Percentiles rank a stretch among this genome's conserved stretches.
phyloP scores from a whole-genome alignment of 164 flowering plant species.

The Taxillus chinensis region DNA sequence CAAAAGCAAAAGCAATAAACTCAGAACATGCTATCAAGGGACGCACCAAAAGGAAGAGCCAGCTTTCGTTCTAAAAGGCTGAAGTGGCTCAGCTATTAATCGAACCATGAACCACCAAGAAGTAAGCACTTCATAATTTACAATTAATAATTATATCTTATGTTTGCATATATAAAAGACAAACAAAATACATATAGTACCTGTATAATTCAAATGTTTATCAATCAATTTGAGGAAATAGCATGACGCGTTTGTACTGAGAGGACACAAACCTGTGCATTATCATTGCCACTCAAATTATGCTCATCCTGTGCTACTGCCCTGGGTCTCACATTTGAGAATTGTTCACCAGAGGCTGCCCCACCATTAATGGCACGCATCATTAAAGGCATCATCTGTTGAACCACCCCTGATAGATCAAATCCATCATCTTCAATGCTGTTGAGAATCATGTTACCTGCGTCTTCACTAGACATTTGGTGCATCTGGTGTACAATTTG shows the following conservation, averaged over 20 bases:
- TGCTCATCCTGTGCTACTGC: conserved; percentile 16
- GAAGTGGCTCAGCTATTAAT: too few relatives aligned
- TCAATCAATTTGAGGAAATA: too few relatives aligned
- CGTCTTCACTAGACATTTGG: conserved; percentile 58
- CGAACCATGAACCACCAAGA: too few relatives aligned
- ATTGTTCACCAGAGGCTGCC: conserved; percentile 18
- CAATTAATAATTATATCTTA: too few relatives aligned
- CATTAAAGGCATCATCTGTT: conserved; percentile 97
- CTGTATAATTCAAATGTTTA: too few relatives aligned
- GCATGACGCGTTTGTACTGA: neutral
- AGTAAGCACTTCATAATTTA: too few relatives aligned
- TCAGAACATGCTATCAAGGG: too few relatives aligned
- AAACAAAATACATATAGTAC: too few relatives aligned
- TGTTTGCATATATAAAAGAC: too few relatives aligned
- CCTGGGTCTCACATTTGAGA: conserved; percentile 15
- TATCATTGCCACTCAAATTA: conserved; percentile 17
- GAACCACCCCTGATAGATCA: conserved; percentile 76
- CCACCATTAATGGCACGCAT: conserved; percentile 60
- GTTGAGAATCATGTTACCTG: conserved; percentile 46
- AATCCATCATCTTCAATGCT: conserved; percentile 58
- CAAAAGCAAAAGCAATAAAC: too few relatives aligned
- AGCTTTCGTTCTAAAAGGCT: too few relatives aligned
- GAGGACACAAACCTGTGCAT: conserved; percentile 22
- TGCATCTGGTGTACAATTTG: conserved; percentile 75
- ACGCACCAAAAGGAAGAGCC: too few relatives aligned